A percentile compares a stretch with the other conserved stretches of the same genome.
phyloP scores from a whole-genome alignment of 371 early-diverging fungal species.

The Mucor ambiguus region DNA sequence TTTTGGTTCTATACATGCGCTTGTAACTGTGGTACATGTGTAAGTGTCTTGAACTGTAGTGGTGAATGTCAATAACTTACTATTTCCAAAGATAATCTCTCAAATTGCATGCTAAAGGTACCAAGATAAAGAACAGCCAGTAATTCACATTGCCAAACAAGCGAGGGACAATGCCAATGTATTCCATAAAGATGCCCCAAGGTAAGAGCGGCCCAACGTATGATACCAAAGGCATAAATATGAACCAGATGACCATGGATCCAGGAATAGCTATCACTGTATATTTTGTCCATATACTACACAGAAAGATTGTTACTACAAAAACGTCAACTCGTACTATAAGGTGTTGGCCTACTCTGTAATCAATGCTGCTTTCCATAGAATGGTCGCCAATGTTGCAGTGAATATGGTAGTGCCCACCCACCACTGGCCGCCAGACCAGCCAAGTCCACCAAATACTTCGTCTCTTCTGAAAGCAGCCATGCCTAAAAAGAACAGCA shows the following conservation, averaged over 20 bases:
- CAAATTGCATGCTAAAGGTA: constrained; percentile 74
- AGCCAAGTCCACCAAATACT: constrained; percentile 44
- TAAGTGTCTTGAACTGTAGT: not conserved
- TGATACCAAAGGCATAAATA: constrained; percentile 78
- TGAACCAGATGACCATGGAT: constrained; percentile 81
- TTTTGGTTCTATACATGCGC: constrained; percentile 45
- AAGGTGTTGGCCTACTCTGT: constrained; percentile 53
- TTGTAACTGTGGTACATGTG: constrained; percentile 16
- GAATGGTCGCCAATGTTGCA: constrained; percentile 72
- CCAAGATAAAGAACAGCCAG: constrained; percentile 78
- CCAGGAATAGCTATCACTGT: constrained; percentile 76
- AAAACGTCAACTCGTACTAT: no score
- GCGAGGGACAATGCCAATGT: constrained; percentile 68
- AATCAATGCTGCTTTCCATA: constrained; percentile 77
- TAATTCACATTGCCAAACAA: constrained; percentile 71
- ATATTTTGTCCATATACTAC: constrained; percentile 77
- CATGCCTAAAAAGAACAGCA: constrained; percentile 32
- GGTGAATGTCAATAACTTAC: constrained; percentile 42
- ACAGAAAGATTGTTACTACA: not conserved
- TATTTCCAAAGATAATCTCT: constrained; percentile 91
- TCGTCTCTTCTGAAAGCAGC: constrained; percentile 28
- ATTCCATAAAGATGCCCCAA: constrained; percentile 68
- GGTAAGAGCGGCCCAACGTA: constrained; percentile 64
- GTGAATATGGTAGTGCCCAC: constrained; percentile 76
- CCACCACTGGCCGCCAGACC: constrained; percentile 69